Percentiles rank a stretch among this genome's conserved stretches.
These are phyloP conservation scores for Begonia peltatifolia DNA, from an alignment of 306 rosid genomes.

Conservation along the genomic window DNA sequence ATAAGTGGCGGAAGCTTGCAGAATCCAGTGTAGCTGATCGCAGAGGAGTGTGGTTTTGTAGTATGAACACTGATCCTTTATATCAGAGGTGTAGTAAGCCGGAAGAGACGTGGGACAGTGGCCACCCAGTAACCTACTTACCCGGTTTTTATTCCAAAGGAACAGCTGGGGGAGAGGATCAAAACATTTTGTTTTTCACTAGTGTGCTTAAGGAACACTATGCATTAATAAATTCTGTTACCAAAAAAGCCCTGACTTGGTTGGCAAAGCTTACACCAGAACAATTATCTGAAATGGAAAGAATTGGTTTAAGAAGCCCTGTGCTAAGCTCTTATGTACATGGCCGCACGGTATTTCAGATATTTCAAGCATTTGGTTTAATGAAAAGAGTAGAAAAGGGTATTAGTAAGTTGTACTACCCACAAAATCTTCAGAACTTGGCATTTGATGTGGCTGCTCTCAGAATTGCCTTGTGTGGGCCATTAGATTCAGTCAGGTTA, in stretches of 20 bases:
- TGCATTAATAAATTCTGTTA: constrained; percentile 39
- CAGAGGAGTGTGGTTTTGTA: constrained; percentile 80
- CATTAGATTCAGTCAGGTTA: constrained; percentile 63
- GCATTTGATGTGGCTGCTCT: constrained; percentile 81
- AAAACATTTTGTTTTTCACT: constrained; percentile 63
- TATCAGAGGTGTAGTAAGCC: constrained; percentile 62
- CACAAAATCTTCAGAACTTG: constrained; percentile 57
- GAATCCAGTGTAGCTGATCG: constrained; percentile 39
- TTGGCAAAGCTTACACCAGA: constrained; percentile 48
- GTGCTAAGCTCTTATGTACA: constrained; percentile 22
- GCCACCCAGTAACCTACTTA: constrained; percentile 41
- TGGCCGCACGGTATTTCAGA: constrained; percentile 35
- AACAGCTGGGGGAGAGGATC: constrained; percentile 51
- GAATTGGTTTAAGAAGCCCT: constrained; percentile 65
- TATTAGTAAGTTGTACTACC: constrained; percentile 60
- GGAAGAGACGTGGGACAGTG: constrained; percentile 45
- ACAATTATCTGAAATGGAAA: constrained; percentile 63
- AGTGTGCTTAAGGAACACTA: constrained; percentile 71
- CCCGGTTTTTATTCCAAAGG: constrained; percentile 72
- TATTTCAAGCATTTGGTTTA: constrained; percentile 84
- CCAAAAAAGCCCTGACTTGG: constrained; percentile 77
- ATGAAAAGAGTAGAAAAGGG: constrained; percentile 51
- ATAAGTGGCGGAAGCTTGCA: constrained; percentile 79
- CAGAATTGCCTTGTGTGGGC: constrained; percentile 53
- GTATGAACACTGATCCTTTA: constrained; percentile 63